A percentile compares a stretch with the other conserved stretches of the same genome.
Conservation (phyloP, 495 filamentous ascomycete species). For the Aspergillus coremiiformis region DNA sequence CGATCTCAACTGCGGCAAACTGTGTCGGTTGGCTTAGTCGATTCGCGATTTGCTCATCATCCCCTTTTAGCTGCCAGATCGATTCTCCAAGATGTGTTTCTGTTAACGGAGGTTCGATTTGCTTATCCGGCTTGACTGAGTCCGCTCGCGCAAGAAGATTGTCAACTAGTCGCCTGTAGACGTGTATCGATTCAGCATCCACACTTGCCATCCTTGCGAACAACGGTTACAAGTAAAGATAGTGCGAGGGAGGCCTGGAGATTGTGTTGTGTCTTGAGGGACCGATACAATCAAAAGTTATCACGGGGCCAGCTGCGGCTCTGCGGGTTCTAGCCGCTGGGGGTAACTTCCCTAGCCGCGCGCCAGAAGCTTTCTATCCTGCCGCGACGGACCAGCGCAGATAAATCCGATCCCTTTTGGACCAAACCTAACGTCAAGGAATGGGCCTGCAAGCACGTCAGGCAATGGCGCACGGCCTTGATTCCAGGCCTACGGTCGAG, state of each 20-base stretch:
- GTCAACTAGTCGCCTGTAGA: slow-evolving; percentile 49
- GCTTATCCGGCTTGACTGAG: slow-evolving; percentile 52
- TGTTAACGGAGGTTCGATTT: slow-evolving; percentile 73
- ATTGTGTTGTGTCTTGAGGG: slow-evolving; percentile 2
- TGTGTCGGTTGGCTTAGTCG: slow-evolving; percentile 38
- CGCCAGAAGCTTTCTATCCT: slow-evolving; percentile 20
- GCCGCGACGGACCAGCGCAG: slow-evolving; percentile 21
- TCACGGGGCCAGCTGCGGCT: slow-evolving; percentile 18
- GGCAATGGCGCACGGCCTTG: slow-evolving; percentile 41
- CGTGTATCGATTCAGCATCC: slow-evolving; percentile 49
- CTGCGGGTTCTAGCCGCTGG: slow-evolving; percentile 22
- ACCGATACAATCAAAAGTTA: not conserved
- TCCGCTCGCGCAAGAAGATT: slow-evolving; percentile 58
- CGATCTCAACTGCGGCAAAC: slow-evolving; percentile 67
- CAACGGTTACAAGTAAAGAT: not conserved
- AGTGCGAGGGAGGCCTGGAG: not conserved
- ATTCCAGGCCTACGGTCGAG: slow-evolving; percentile 51
- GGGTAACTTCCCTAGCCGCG: slow-evolving; percentile 16
- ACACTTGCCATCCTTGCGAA: slow-evolving; percentile 39
- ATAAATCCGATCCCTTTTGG: slow-evolving; percentile 21
- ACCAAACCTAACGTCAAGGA: slow-evolving; percentile 25
- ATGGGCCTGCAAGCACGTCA: slow-evolving; percentile 31
- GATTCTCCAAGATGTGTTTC: slow-evolving; percentile 40
- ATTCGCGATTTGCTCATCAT: slow-evolving; percentile 19
- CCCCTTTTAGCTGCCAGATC: slow-evolving; percentile 30